These are phyloP conservation scores for Lentinula novae-zelandiae DNA, from an alignment of 1,284 basidiomycete species.

Conservation along the genomic window DNA sequence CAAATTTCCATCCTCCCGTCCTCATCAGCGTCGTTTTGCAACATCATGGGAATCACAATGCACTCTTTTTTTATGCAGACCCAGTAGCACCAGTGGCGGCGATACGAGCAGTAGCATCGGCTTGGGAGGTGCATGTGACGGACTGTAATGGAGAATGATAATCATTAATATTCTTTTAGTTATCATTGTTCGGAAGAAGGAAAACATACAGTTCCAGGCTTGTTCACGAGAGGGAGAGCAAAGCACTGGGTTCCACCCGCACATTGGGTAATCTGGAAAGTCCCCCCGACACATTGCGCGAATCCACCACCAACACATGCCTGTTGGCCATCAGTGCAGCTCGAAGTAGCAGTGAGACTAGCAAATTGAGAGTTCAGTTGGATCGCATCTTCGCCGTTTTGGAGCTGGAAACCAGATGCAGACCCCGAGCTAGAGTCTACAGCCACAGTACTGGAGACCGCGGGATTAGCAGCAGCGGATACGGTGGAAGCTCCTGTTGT, in stretches of 20 bases:
- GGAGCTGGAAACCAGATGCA: constrained; percentile 27
- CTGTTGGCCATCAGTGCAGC: constrained; percentile 41
- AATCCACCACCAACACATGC: constrained; percentile 30
- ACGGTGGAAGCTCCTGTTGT: background rate
- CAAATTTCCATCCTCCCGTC: too few relatives aligned
- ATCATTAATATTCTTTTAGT: background rate
- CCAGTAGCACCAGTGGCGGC: constrained; percentile 43
- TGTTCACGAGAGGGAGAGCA: constrained; percentile 59
- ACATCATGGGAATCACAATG: too few relatives aligned
- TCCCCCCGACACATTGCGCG: constrained; percentile 36
- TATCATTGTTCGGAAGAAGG: background rate
- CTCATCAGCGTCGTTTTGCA: too few relatives aligned
- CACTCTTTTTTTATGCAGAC: constrained; percentile 7
- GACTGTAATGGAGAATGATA: constrained; percentile 20
- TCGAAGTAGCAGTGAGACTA: constrained; percentile 31
- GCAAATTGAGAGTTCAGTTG: constrained; percentile 47
- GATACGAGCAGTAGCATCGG: constrained; percentile 51
- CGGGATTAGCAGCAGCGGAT: constrained; percentile 13
- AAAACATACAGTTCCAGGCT: constrained; percentile 37
- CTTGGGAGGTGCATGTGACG: constrained; percentile 48
- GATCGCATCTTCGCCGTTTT: constrained; percentile 48
- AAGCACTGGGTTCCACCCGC: constrained; percentile 38
- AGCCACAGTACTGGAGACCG: constrained; percentile 20
- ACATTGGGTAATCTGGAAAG: constrained; percentile 34
- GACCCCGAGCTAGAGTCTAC: constrained; percentile 19